phyloP scores from a whole-genome alignment of 129 eudicot genomes.

The Helianthus tuberosus region DNA sequence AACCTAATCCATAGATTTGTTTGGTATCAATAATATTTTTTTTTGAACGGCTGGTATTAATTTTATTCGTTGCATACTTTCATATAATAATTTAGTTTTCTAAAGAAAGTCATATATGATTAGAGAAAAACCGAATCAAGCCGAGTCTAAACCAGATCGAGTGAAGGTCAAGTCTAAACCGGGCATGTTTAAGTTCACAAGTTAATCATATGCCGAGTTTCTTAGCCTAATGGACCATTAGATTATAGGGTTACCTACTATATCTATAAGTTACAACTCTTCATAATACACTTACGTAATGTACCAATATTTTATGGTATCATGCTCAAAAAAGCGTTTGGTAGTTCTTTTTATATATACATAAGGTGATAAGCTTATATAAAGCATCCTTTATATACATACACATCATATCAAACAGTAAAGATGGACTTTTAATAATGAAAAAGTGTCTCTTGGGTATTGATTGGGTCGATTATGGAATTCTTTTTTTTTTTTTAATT shows the following conservation, averaged over 20 bases:
- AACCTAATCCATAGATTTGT: no score
- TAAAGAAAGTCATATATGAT: not conserved
- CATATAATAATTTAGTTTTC: not conserved
- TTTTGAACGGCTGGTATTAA: no score
- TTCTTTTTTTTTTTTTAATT: not conserved
- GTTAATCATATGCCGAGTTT: not conserved
- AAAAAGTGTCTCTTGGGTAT: not conserved
- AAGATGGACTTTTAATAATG: not conserved
- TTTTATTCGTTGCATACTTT: no score
- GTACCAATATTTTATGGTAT: not conserved
- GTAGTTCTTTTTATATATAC: not conserved
- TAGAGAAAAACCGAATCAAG: not conserved
- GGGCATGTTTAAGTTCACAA: not conserved
- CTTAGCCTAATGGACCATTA: not conserved
- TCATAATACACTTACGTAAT: not conserved
- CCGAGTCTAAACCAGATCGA: not conserved
- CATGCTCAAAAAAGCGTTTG: no score
- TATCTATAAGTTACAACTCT: not conserved
- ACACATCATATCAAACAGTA: not conserved
- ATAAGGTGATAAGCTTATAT: not conserved
- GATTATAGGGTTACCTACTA: not conserved
- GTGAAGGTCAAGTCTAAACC: not conserved
- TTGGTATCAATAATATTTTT: no score
- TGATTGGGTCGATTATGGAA: not conserved
- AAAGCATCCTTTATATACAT: not conserved